Percentiles rank a stretch among this genome's conserved stretches.
Conservation (phyloP, 106 monocot genomes). For the Xerophyta viscosa region DNA sequence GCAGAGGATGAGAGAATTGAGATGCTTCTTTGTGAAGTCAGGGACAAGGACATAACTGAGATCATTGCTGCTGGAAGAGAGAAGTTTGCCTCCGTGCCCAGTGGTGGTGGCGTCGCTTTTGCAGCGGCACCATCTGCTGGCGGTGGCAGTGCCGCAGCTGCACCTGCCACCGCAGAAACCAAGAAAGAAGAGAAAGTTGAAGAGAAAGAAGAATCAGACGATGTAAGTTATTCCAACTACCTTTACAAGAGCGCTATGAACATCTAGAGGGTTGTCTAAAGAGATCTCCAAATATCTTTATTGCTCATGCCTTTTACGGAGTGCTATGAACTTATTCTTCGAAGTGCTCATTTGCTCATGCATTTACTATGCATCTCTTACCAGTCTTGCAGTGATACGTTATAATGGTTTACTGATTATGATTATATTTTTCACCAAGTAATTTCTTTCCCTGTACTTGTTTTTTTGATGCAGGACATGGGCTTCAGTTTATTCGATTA, state of each 20-base stretch:
- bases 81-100: slow-evolving; percentile 42
- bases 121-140: slow-evolving; percentile 11
- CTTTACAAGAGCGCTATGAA: too few relatives aligned
- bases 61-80: slow-evolving; percentile 34
- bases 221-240: slow-evolving; percentile 20
- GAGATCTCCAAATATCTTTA: too few relatives aligned
- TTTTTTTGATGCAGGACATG: slow-evolving; percentile 3
- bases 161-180: slow-evolving; percentile 11
- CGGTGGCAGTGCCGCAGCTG: slow-evolving; percentile 17
- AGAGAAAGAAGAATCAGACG: slow-evolving; percentile 43
- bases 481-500: slow-evolving; percentile 11
- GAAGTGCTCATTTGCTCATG: too few relatives aligned
- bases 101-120: slow-evolving; percentile 23
- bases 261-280: too few relatives aligned
- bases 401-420: too few relatives aligned
- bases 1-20: slow-evolving; percentile 28
- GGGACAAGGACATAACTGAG: slow-evolving; percentile 34
- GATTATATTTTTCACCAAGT: too few relatives aligned
- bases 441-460: neutral
- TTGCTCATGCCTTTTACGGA: too few relatives aligned
- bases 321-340: too few relatives aligned
- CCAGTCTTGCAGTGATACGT: too few relatives aligned
- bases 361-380: too few relatives aligned
- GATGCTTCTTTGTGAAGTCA: slow-evolving; percentile 25
- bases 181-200: slow-evolving; percentile 37